Evolutionary conservation across 139 green algal genomes (phyloP).

Genomic region (Picochlorum sp.): DNA sequence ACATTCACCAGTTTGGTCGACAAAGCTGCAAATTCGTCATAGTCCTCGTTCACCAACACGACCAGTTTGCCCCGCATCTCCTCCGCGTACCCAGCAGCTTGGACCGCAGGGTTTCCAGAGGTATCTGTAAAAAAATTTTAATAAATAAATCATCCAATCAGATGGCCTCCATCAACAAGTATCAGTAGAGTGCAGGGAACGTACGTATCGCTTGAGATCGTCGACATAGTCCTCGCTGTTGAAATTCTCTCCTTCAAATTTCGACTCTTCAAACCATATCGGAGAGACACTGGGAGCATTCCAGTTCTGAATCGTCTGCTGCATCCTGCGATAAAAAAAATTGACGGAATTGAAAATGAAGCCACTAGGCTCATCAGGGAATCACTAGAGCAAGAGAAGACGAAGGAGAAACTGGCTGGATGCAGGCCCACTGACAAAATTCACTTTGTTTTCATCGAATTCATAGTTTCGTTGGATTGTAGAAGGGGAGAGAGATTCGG

Average conservation of each 20-base stretch:
- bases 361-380: no score
- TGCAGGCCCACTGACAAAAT: no score
- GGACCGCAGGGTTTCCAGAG: constrained; percentile 64
- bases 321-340: neutral
- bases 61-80: constrained; percentile 55
- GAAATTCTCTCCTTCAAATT: constrained; percentile 62
- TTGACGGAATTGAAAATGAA: neutral
- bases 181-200: constrained; percentile 8
- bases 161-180: neutral
- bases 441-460: no score
- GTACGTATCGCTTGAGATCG: constrained; percentile 68
- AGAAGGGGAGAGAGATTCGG: no score
- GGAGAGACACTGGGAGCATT: constrained; percentile 8
- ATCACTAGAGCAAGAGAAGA: no score
- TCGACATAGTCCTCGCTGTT: constrained; percentile 60
- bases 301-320: neutral
- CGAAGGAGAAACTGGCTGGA: no score
- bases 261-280: constrained; percentile 74
- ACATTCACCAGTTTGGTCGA: constrained; percentile 74
- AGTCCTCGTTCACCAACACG: constrained; percentile 94
- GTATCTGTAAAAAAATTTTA: constrained; percentile 57
- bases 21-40: constrained; percentile 85
- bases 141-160: neutral
- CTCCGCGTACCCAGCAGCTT: constrained; percentile 68
- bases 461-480: no score